phyloP scores from a whole-genome alignment of 495 filamentous ascomycete genomes.

The Penicillium robsamsonii region DNA sequence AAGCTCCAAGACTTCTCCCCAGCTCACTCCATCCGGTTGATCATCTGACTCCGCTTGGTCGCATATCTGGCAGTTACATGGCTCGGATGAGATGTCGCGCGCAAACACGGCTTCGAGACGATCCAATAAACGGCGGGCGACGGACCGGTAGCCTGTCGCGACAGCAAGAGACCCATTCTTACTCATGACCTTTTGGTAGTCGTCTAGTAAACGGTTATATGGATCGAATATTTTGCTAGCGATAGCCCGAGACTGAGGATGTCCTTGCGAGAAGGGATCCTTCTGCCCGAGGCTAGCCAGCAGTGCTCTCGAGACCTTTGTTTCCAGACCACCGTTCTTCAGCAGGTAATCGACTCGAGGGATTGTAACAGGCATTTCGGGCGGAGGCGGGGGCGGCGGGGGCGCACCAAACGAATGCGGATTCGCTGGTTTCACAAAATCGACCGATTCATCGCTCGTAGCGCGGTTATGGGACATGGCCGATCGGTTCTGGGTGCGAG shows the following conservation, averaged over 20 bases:
- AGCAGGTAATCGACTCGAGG: constrained; percentile 88
- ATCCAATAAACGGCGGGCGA: constrained; percentile 90
- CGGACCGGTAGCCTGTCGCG: constrained; percentile 90
- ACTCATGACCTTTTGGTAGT: constrained; percentile 75
- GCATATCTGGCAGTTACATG: constrained; percentile 79
- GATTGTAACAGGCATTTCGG: constrained; percentile 59
- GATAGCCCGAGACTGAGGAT: constrained; percentile 34
- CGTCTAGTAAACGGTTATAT: constrained; percentile 75
- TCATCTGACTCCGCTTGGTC: constrained; percentile 54
- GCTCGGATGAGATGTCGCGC: constrained; percentile 79
- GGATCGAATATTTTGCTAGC: constrained; percentile 73
- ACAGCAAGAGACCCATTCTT: constrained; percentile 90
- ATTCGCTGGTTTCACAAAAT: constrained; percentile 42
- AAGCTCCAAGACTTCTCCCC: constrained; percentile 93
- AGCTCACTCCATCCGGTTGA: constrained; percentile 72
- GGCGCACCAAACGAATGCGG: constrained; percentile 45
- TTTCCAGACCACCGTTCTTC: constrained; percentile 74
- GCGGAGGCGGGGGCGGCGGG: constrained; percentile 83
- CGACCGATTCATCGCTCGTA: constrained; percentile 39
- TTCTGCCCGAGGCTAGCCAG: constrained; percentile 45
- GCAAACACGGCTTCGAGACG: constrained; percentile 91
- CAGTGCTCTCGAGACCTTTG: constrained; percentile 63
- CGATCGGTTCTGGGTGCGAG: constrained; percentile 41
- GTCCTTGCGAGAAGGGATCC: constrained; percentile 43
- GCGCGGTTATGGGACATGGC: constrained; percentile 36